phyloP scores from a whole-genome alignment of 2,329 filamentous ascomycete species.

The Didymosphaeria variabile region DNA sequence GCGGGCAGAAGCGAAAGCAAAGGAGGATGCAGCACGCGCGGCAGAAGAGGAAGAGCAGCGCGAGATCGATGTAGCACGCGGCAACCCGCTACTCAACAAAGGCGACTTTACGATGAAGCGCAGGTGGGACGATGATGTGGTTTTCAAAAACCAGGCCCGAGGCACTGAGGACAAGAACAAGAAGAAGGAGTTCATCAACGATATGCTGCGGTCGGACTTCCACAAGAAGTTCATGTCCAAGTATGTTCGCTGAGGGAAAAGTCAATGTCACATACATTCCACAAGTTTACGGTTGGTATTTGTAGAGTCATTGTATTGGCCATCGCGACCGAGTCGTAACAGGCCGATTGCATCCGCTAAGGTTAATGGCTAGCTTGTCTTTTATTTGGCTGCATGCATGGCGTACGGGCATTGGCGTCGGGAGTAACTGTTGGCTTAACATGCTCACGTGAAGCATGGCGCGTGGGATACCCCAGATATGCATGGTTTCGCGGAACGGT shows the following conservation, averaged over 20 bases:
- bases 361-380: constrained; percentile 4
- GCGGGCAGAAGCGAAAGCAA: constrained; percentile 80
- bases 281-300: constrained; percentile 71
- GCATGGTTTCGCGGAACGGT: constrained; percentile 27
- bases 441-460: constrained; percentile 24
- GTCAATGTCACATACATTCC: neutral
- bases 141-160: constrained; percentile 98
- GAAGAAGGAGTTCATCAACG: constrained; percentile 97
- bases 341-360: constrained; percentile 21
- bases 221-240: constrained; percentile 87
- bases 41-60: constrained; percentile 82
- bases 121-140: constrained; percentile 97
- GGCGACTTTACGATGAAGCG: constrained; percentile 92
- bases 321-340: constrained; percentile 22
- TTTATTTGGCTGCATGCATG: constrained; percentile 31
- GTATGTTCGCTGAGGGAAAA: constrained; percentile 14
- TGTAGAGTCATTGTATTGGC: neutral
- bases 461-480: constrained; percentile 39
- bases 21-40: constrained; percentile 82
- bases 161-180: constrained; percentile 91
- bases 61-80: constrained; percentile 87
- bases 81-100: constrained; percentile 88
- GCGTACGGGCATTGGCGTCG: constrained; percentile 22
- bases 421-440: constrained; percentile 5
- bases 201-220: constrained; percentile 92